These are phyloP conservation scores for Furcasterigmium furcatum DNA, from an alignment of 2,329 filamentous ascomycete species.

Conservation along the genomic window DNA sequence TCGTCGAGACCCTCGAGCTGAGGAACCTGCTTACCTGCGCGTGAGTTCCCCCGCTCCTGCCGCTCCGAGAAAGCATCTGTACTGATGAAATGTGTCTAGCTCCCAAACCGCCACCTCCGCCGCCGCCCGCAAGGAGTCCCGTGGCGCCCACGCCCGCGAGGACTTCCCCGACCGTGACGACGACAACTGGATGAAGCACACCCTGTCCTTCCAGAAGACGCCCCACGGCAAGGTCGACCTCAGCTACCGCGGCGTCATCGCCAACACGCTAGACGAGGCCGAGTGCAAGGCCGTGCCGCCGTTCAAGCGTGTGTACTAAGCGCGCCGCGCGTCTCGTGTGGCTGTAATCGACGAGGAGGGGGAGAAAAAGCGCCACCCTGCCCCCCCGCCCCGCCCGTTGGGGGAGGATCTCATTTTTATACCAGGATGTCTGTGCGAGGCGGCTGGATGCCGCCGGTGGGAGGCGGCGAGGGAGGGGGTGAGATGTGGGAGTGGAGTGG, in stretches of 20 bases:
- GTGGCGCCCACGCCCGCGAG: conserved; percentile 95
- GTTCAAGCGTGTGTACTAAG: conserved; percentile 90
- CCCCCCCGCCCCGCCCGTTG: not conserved
- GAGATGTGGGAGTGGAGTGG: too few species aligned
- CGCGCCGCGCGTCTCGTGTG: not conserved
- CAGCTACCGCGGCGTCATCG: conserved; percentile 79
- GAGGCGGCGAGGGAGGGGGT: too few species aligned
- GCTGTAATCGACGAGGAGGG: not conserved
- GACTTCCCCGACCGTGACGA: conserved; percentile 96
- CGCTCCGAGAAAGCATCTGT: conserved; percentile 2
- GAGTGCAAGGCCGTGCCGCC: conserved; percentile 97
- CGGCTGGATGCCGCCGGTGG: too few species aligned
- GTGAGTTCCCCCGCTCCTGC: conserved; percentile 51
- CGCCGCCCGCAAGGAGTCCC: conserved; percentile 92
- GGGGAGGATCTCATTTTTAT: not conserved
- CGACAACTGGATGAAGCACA: conserved; percentile 99
- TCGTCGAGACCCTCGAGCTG: conserved; percentile 94
- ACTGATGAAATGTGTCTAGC: conserved; percentile 32
- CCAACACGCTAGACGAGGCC: conserved; percentile 82
- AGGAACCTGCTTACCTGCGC: conserved; percentile 96
- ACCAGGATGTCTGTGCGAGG: not conserved
- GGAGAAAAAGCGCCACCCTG: not conserved
- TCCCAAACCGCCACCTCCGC: conserved; percentile 89
- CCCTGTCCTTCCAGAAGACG: conserved; percentile 89
- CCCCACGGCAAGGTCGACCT: conserved; percentile 86